Evolutionary conservation across 345 rosid genomes (phyloP), one percentile per base, ranked within the genome.

Genomic region (Eucalyptus cloeziana): DNA sequence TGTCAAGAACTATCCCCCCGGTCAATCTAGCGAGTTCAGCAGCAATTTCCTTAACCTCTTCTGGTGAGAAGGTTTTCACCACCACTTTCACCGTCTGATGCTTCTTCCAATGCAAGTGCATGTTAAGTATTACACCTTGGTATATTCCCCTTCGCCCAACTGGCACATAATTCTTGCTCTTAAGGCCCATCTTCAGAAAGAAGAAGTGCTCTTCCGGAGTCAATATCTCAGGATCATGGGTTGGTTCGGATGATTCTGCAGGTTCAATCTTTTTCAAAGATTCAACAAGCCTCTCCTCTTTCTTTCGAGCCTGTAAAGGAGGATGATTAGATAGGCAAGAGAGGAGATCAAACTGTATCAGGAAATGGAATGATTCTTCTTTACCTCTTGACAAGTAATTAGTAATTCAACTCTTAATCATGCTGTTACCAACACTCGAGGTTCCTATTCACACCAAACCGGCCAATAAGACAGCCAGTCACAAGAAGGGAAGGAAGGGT

Each of bases 31-130:
- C 99, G 30, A 97, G 90, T 93, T 95, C 99, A 64, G 95, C 92
- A 87, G 98, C 99, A 85, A 97, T 95, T 93, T 95, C 99, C 89
- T 95, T 96, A 64, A 98, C 98, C 90, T 97, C 99, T 76, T 97
- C 98, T 0, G 94, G 94, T 3, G 98, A 90, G 90, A 97, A 98
- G 13, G 98, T 98, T 93, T 95, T 98, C 85, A 97, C 97, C 33
- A 95, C 90, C 87, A 98, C 99, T 92, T 97, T 88, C 88, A 98
- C 76, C 24, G 98, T 96, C 92, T 98, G 99, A 92, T 96, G 99
- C 89, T 97, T 98, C 97, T 97, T 97, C 99, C 99, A 98, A 89
- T 97, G 99, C 92, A 98, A 94, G 91, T 98, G 99, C 99, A 98
- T 98, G 92, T 98, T 98, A 86, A 98, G 92, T 90, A 97, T 97